phyloP scores from a whole-genome alignment of 2,329 filamentous ascomycete species.

The Monosporascus sp. region DNA sequence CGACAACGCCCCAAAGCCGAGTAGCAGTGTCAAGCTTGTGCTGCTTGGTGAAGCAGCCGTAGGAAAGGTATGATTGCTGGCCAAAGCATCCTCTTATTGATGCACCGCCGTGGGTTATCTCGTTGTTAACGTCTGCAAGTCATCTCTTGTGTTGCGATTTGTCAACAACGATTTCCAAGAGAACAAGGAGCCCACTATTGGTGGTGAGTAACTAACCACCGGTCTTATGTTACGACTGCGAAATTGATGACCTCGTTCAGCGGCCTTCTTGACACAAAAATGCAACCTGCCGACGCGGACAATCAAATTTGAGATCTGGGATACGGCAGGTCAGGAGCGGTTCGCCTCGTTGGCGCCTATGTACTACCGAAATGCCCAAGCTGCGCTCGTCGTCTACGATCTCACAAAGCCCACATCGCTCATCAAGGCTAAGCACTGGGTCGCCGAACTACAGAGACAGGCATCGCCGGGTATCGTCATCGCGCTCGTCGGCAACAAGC shows the following conservation, averaged over 20 bases:
- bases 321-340: constrained; percentile 95
- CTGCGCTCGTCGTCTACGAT: constrained; percentile 96
- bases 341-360: constrained; percentile 95
- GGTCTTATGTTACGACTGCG: constrained; percentile 2
- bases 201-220: constrained; percentile 55
- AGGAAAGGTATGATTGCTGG: constrained; percentile 67
- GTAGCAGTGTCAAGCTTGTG: constrained; percentile 99
- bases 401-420: constrained; percentile 94
- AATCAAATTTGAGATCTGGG: constrained; percentile 95
- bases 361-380: constrained; percentile 99
- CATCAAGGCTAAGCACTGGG: constrained; percentile 97
- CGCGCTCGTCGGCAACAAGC: constrained; percentile 93
- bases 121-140: constrained; percentile 42
- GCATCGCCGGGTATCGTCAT: constrained; percentile 96
- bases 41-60: constrained; percentile 95
- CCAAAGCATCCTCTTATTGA: background rate
- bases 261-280: constrained; percentile 97
- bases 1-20: constrained; percentile 81
- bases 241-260: constrained; percentile 39
- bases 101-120: background rate
- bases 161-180: constrained; percentile 99
- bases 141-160: constrained; percentile 93
- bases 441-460: constrained; percentile 93
- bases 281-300: constrained; percentile 91
- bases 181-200: constrained; percentile 99